These are phyloP conservation scores for Candida andamanensis DNA, from an alignment of 805 yeast genomes.

Conservation along the genomic window DNA sequence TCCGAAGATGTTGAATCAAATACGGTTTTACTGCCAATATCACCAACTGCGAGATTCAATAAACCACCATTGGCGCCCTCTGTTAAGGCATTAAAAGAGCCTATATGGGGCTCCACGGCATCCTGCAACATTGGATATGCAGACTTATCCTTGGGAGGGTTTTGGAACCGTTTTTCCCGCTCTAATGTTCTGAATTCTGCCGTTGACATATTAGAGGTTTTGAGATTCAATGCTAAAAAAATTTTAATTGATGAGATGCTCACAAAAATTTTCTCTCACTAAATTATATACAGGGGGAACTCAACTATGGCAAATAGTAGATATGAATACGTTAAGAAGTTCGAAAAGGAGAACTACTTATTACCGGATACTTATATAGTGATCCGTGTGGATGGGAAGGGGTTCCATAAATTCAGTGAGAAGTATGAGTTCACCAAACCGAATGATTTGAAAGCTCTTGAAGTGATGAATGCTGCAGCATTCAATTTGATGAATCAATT, in stretches of 20 bases:
- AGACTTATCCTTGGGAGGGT: conserved; percentile 84
- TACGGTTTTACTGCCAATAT: conserved; percentile 80
- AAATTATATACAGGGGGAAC: background rate
- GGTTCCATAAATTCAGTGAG: conserved; percentile 81
- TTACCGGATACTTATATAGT: conserved; percentile 80
- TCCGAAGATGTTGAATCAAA: conserved; percentile 72
- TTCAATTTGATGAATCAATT: conserved; percentile 54
- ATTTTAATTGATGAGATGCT: conserved; percentile 9
- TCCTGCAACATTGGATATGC: conserved; percentile 79
- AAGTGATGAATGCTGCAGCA: conserved; percentile 81
- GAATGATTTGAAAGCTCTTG: conserved; percentile 72
- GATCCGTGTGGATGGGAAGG: conserved; percentile 87
- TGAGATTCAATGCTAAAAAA: conserved; percentile 6
- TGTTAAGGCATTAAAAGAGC: conserved; percentile 91
- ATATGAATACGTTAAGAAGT: conserved; percentile 79
- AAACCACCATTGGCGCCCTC: conserved; percentile 85
- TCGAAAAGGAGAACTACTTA: conserved; percentile 68
- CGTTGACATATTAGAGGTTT: conserved; percentile 30
- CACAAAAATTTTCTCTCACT: background rate
- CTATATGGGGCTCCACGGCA: conserved; percentile 93
- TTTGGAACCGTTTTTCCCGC: conserved; percentile 76
- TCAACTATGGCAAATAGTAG: conserved; percentile 74
- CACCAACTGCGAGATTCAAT: conserved; percentile 77
- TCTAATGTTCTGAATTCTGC: conserved; percentile 78
- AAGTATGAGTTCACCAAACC: conserved; percentile 79